Evolutionary conservation across 2,329 filamentous ascomycete genomes (phyloP).

Genomic region (Pestalotiopsis sp.): DNA sequence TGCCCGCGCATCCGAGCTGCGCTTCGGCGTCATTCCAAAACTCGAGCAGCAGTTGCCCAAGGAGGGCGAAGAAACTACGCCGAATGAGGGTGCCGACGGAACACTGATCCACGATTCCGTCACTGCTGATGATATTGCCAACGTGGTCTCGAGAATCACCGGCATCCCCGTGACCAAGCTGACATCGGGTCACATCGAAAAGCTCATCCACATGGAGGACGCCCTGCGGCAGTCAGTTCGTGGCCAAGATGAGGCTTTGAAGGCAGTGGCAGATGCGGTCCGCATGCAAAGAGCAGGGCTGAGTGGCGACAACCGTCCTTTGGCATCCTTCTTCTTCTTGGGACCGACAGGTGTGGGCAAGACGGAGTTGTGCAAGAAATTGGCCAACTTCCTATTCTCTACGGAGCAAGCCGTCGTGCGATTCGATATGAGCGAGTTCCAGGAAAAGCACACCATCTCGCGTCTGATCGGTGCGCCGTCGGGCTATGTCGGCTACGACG

Average conservation of each 20-base stretch:
- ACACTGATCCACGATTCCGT: conserved; percentile 88
- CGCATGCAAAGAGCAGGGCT: conserved; percentile 90
- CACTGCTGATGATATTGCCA: conserved; percentile 91
- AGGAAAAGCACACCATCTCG: conserved; percentile 95
- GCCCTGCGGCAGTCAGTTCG: conserved; percentile 79
- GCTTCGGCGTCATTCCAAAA: conserved; percentile 82
- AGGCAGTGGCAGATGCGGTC: conserved; percentile 88
- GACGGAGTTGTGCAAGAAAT: conserved; percentile 95
- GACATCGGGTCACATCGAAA: conserved; percentile 91
- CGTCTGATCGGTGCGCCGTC: conserved; percentile 90
- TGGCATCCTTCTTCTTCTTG: conserved; percentile 96
- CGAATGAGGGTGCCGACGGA: conserved; percentile 38
- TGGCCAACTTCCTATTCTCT: conserved; percentile 90
- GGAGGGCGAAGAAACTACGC: conserved; percentile 54
- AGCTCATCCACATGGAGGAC: conserved; percentile 94
- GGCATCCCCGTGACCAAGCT: conserved; percentile 92
- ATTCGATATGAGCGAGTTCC: conserved; percentile 98
- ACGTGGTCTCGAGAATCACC: conserved; percentile 86
- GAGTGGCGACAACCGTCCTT: conserved; percentile 85
- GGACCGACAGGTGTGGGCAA: conserved; percentile 96
- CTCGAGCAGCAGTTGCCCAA: conserved; percentile 78
- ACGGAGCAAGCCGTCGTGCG: conserved; percentile 87
- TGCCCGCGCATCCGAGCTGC: conserved; percentile 82
- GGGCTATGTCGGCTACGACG: conserved; percentile 95
- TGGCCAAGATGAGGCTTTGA: conserved; percentile 91